Evolutionary conservation across 352 stramenopile genomes (phyloP), one percentile per base, ranked within the genome.

Genomic region (Phytophthora tentaculata): DNA sequence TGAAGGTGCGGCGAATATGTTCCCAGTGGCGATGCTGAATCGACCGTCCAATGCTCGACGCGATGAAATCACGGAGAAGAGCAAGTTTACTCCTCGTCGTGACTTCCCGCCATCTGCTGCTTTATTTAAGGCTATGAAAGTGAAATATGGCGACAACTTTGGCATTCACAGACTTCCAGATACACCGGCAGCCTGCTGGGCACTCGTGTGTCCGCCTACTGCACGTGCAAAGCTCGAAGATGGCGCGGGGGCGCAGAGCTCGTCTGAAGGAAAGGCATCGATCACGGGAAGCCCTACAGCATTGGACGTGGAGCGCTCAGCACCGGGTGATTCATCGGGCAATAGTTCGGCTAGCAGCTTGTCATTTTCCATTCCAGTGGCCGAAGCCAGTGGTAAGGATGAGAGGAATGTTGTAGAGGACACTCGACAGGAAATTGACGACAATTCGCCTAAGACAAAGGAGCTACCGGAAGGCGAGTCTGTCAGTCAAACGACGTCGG

Each of bases 101-200:
- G 88, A 94, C 56, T 96, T 96, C 37, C 88, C 88, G 5, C 88
- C 88, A 29, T 92, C 88, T n/a, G 86, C 84, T 4, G 86, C 85
- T 10, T 57, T 96, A 41, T 94, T 94, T 62, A 94, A 96, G 68
- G 88, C 88, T 3, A 88, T 96, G 81, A 88, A 88, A 49, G 85
- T 77, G 9, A 92, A 91, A 35, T 96, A 94, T 49, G 88, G 88
- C 17, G 84, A 92, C 37, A 88, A 86, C 28, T 91, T 93, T 23
- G 83, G 80, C 8, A 84, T 93, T 59, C 83, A 92, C 43, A 68
- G 81, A 48, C 55, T 96, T 8, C 88, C 88, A 1, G 83, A 91
- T 51, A 94, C 86, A 3, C 79, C 86, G 0, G 86, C 88, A 17
- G 88, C 86, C 0, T 90, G 81, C 29, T 94, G 88, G 88, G 86